Conservation (phyloP, 495 filamentous ascomycete species). For the Parachaetomium inaequale region DNA sequence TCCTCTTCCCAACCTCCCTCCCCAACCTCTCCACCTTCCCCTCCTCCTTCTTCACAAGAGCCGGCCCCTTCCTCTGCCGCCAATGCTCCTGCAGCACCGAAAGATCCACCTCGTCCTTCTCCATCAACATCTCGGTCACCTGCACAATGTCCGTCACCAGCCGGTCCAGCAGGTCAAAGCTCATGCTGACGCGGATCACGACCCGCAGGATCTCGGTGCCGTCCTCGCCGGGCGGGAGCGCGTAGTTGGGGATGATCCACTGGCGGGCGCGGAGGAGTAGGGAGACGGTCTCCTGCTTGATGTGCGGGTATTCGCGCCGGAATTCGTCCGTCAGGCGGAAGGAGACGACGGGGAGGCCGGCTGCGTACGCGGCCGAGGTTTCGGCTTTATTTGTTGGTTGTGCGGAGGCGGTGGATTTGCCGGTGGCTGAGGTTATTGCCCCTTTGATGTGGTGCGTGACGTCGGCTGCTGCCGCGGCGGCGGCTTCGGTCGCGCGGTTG, state of each 20-base stretch:
- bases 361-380: slow-evolving; percentile 58
- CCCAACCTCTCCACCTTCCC: slow-evolving; percentile 18
- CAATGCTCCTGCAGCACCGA: slow-evolving; percentile 39
- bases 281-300: slow-evolving; percentile 64
- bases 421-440: no score
- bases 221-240: slow-evolving; percentile 60
- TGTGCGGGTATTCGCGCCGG: slow-evolving; percentile 56
- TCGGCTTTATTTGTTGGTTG: no score
- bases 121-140: slow-evolving; percentile 56
- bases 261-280: slow-evolving; percentile 63
- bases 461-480: neutral
- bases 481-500: neutral
- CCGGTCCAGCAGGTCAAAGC: slow-evolving; percentile 62
- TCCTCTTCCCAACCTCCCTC: slow-evolving; percentile 32
- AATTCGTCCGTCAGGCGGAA: slow-evolving; percentile 65
- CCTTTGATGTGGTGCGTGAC: no score
- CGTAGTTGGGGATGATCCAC: slow-evolving; percentile 76
- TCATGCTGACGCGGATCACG: slow-evolving; percentile 67
- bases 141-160: slow-evolving; percentile 54
- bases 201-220: slow-evolving; percentile 66
- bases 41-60: slow-evolving; percentile 27
- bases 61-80: slow-evolving; percentile 27
- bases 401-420: no score
- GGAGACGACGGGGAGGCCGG: slow-evolving; percentile 68
- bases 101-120: slow-evolving; percentile 48